Conservation (phyloP, 1,284 basidiomycete genomes). For the Cutaneotrichosporon dermatis region DNA sequence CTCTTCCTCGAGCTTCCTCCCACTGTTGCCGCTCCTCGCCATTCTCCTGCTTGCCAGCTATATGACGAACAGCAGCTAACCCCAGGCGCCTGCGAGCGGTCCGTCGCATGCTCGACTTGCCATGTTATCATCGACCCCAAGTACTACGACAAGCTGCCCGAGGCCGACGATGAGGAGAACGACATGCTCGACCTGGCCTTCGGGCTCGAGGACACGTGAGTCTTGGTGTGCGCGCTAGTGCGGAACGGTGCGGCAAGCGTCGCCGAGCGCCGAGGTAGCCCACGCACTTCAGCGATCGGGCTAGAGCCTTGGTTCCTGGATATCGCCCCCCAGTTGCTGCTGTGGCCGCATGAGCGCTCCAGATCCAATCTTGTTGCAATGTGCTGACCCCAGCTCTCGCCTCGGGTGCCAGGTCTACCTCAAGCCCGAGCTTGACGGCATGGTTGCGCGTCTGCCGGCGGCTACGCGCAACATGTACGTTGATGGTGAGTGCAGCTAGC, state of each 20-base stretch:
- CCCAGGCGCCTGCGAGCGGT: slow-evolving; percentile 69
- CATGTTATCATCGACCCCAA: slow-evolving; percentile 84
- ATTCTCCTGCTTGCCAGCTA: too few species aligned
- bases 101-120: slow-evolving; percentile 95
- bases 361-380: too few species aligned
- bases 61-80: too few species aligned
- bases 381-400: slow-evolving; percentile 50
- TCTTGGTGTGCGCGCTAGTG: too few species aligned
- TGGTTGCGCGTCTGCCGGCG: slow-evolving; percentile 77
- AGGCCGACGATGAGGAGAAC: slow-evolving; percentile 95
- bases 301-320: too few species aligned
- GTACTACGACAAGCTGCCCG: slow-evolving; percentile 77
- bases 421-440: slow-evolving; percentile 76
- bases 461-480: slow-evolving; percentile 98
- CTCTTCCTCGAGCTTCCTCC: too few species aligned
- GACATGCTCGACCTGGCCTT: slow-evolving; percentile 99
- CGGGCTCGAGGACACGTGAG: slow-evolving; percentile 88
- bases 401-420: slow-evolving; percentile 76
- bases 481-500: slow-evolving; percentile 54
- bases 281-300: too few species aligned
- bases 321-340: too few species aligned
- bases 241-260: too few species aligned
- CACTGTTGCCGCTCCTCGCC: too few species aligned
- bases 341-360: too few species aligned
- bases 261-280: too few species aligned